phyloP scores from a whole-genome alignment of 148 eudicot genomes.

The Rhododendron williamsianum region DNA sequence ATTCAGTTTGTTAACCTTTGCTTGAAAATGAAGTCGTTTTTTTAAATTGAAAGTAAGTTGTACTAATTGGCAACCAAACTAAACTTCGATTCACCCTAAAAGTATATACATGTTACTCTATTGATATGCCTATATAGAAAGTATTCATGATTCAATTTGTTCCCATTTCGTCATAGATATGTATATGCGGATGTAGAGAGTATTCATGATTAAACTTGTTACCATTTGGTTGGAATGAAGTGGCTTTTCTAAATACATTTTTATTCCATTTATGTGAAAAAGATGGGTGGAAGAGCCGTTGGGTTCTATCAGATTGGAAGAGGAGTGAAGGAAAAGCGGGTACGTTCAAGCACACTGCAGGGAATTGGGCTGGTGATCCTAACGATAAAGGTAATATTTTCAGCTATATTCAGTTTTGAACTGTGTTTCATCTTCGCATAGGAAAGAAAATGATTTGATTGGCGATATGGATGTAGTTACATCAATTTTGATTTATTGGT shows the following conservation, averaged over 20 bases:
- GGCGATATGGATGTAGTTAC: not conserved
- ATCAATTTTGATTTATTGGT: not conserved
- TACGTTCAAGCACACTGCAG: constrained; percentile 75
- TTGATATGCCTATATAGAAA: not conserved
- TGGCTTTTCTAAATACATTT: not conserved
- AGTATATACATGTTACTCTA: not conserved
- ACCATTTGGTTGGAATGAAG: not conserved
- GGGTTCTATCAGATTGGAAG: constrained; percentile 94
- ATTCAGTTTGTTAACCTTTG: not conserved
- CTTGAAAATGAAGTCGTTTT: not conserved
- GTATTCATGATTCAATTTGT: not conserved
- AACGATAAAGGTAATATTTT: constrained; percentile 68
- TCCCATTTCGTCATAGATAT: not conserved
- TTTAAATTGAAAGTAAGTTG: not conserved
- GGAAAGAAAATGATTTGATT: not conserved
- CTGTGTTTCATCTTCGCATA: not conserved
- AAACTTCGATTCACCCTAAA: not conserved
- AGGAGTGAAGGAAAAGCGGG: constrained; percentile 91
- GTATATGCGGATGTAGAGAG: not conserved
- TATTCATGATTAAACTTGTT: not conserved
- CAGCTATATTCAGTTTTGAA: not conserved
- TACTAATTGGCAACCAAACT: not conserved
- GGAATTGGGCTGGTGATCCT: constrained; percentile 89
- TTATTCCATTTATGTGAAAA: not conserved
- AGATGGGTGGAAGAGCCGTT: constrained; percentile 85